Evolutionary conservation across 306 rosid species (phyloP).

Genomic region (Aeschynomene evenia): DNA sequence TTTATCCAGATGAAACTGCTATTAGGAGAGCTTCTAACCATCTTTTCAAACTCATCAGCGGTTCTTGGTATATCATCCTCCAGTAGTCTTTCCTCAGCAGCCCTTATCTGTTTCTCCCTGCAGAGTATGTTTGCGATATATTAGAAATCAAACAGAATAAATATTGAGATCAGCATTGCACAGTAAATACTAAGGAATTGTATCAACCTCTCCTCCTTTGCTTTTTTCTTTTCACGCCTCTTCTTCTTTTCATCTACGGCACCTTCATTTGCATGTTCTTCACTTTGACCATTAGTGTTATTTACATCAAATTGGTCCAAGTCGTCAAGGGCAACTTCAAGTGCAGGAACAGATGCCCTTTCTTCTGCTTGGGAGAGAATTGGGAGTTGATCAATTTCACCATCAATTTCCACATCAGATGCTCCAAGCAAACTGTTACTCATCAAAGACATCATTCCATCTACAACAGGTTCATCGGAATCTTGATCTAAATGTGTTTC

Average conservation of each 20-base stretch:
- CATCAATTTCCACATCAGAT: constrained; percentile 42
- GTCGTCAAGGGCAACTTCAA: constrained; percentile 85
- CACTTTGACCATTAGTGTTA: constrained; percentile 31
- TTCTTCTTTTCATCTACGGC: constrained; percentile 51
- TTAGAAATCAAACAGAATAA: not conserved
- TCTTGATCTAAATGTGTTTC: constrained; percentile 42
- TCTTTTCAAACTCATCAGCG: constrained; percentile 89
- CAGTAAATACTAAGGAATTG: constrained; percentile 12
- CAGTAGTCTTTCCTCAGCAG: constrained; percentile 82
- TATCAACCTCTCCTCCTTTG: constrained; percentile 69
- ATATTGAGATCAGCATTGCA: not conserved
- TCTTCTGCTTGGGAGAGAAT: constrained; percentile 60
- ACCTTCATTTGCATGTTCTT: constrained; percentile 43
- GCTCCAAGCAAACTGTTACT: constrained; percentile 34
- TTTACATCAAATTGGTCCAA: constrained; percentile 39
- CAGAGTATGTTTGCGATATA: constrained; percentile 9
- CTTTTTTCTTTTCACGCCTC: constrained; percentile 62
- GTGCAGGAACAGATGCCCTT: constrained; percentile 78
- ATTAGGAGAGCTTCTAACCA: constrained; percentile 84
- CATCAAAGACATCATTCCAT: constrained; percentile 29
- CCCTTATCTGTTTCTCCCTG: constrained; percentile 77
- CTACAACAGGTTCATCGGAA: constrained; percentile 39
- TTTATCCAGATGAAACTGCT: constrained; percentile 89
- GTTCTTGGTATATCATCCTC: constrained; percentile 80
- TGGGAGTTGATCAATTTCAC: constrained; percentile 38